A percentile compares a stretch with the other conserved stretches of the same genome.
phyloP scores from a whole-genome alignment of 192 early-diverging fungal genomes.

The Coemansia sp. region DNA sequence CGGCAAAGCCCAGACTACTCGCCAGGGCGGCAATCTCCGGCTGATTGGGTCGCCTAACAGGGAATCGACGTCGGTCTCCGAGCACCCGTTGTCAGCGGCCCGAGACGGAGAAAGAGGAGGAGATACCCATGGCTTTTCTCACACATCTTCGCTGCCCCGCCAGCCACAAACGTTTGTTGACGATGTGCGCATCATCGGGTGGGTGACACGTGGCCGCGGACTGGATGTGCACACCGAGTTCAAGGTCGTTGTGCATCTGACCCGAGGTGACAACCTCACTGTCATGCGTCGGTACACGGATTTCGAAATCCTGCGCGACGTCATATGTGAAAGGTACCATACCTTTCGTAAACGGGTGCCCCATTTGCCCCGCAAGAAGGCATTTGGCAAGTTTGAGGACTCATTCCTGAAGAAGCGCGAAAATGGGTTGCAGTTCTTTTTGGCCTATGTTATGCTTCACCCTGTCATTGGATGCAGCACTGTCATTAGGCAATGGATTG shows the following conservation, averaged over 20 bases:
- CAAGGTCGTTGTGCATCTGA: slow-evolving; percentile 43
- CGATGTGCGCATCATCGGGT: slow-evolving; percentile 52
- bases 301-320: slow-evolving; percentile 42
- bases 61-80: neutral
- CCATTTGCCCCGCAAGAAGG: slow-evolving; percentile 43
- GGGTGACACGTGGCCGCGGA: slow-evolving; percentile 44
- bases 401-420: slow-evolving; percentile 50
- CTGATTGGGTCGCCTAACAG: slow-evolving; percentile 5
- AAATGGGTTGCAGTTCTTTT: slow-evolving; percentile 54
- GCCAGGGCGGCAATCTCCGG: slow-evolving; percentile 14
- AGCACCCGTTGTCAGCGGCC: no score
- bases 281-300: slow-evolving; percentile 54
- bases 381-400: slow-evolving; percentile 56
- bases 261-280: slow-evolving; percentile 35
- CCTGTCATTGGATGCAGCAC: slow-evolving; percentile 56
- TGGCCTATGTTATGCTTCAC: slow-evolving; percentile 54
- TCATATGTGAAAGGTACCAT: slow-evolving; percentile 33
- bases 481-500: slow-evolving; percentile 42
- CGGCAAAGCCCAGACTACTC: slow-evolving; percentile 5
- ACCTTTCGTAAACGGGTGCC: slow-evolving; percentile 50
- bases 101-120: neutral
- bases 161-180: slow-evolving; percentile 28
- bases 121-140: neutral
- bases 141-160: neutral
- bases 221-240: slow-evolving; percentile 53